A percentile compares a stretch with the other conserved stretches of the same genome.
phyloP scores from a whole-genome alignment of 371 early-diverging fungal genomes.

The Mycotypha africana region DNA sequence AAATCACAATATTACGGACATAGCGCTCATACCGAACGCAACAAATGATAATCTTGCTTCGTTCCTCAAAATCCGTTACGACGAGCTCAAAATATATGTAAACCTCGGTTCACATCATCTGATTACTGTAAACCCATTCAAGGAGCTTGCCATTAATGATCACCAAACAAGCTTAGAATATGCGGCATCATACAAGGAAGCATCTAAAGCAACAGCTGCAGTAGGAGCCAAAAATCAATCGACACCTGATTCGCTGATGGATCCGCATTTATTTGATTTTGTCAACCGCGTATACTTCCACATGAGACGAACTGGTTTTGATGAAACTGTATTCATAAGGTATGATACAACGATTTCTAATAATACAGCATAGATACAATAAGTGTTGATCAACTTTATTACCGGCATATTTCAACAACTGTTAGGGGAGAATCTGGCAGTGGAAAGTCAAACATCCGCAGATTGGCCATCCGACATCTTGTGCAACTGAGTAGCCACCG shows the following conservation, averaged over 20 bases:
- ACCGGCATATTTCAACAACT: too few relatives aligned
- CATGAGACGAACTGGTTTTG: slow-evolving; percentile 79
- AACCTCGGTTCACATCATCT: slow-evolving; percentile 59
- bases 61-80: slow-evolving; percentile 44
- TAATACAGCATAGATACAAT: too few relatives aligned
- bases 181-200: slow-evolving; percentile 61
- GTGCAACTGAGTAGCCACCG: slow-evolving; percentile 67
- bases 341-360: too few relatives aligned
- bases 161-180: slow-evolving; percentile 69
- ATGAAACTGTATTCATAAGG: slow-evolving; percentile 66
- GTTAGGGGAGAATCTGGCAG: slow-evolving; percentile 81
- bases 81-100: slow-evolving; percentile 53
- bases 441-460: slow-evolving; percentile 78
- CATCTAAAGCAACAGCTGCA: slow-evolving; percentile 50
- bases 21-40: slow-evolving; percentile 24
- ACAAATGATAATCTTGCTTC: slow-evolving; percentile 38
- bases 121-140: slow-evolving; percentile 55
- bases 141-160: slow-evolving; percentile 35
- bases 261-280: slow-evolving; percentile 84
- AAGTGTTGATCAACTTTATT: too few relatives aligned
- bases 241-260: slow-evolving; percentile 11
- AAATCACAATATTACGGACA: too few relatives aligned
- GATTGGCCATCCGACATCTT: slow-evolving; percentile 61
- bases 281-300: slow-evolving; percentile 61
- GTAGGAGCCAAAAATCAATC: slow-evolving; percentile 29